Conservation (phyloP, 2,329 filamentous ascomycete genomes). For the Alternaria solani region DNA sequence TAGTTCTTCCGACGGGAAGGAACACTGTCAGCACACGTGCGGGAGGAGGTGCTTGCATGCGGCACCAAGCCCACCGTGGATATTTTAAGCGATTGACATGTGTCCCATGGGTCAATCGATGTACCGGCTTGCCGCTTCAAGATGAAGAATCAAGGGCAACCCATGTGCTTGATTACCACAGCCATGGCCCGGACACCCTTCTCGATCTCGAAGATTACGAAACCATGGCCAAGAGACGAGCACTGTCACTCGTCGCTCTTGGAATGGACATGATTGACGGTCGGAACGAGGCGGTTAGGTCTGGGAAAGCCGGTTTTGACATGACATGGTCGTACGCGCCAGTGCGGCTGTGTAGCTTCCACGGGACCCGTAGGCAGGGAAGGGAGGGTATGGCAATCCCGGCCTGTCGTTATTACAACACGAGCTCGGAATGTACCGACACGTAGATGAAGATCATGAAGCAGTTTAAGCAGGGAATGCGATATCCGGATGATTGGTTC, state of each 20-base stretch:
- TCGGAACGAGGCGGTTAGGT: constrained; percentile 3
- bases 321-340: constrained; percentile 4
- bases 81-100: constrained; percentile 7
- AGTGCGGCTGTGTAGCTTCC: constrained; percentile 13
- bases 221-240: constrained; percentile 2
- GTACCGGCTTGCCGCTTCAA: constrained; percentile 12
- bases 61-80: constrained; percentile 5
- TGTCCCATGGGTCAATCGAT: constrained; percentile 11
- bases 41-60: constrained; percentile 4
- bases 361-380: constrained; percentile 10
- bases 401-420: constrained; percentile 10
- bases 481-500: constrained; percentile 6
- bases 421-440: constrained; percentile 15
- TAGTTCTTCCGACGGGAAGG: constrained; percentile 17
- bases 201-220: constrained; percentile 17
- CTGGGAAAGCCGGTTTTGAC: constrained; percentile 11
- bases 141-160: constrained; percentile 10
- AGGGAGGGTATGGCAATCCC: constrained; percentile 5
- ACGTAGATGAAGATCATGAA: neutral
- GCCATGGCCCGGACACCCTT: constrained; percentile 11
- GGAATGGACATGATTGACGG: constrained; percentile 8
- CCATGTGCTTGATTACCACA: constrained; percentile 9
- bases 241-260: constrained; percentile 7
- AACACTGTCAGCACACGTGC: constrained; percentile 14
- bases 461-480: constrained; percentile 5